Evolutionary conservation across 2,329 filamentous ascomycete species (phyloP), one percentile per base, ranked within the genome.

Genomic region (Xylogone sp.): DNA sequence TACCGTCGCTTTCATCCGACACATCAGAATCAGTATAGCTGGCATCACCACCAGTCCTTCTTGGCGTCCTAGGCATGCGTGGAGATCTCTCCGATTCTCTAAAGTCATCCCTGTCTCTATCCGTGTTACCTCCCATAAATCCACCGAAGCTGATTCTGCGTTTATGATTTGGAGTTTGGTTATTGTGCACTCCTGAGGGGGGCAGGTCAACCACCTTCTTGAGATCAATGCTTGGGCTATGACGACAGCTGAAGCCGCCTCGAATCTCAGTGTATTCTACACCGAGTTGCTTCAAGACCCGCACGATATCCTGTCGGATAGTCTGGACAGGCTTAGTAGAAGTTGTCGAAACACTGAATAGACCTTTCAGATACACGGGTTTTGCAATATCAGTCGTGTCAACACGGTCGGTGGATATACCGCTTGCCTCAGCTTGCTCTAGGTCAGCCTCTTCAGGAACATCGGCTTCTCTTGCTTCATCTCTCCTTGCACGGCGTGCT

Each of bases 331-430:
- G 90, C 66, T 95, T 96, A 65, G 86, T 94, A 52, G 91, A 97
- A 6, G 94, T 99, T 0, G 94, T 99, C 3, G 90, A 95, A 49
- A 97, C 94, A 63, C 93, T 97, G 73, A 99, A 97, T 18, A 99
- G 78, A 3, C 94, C 94, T 70, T 97, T 99, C 52, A 99, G 81
- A 68, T 88, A 97, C 2, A 97, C 94, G 0, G 94, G 94, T 68
- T 96, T 97, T 49, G 93, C 86, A 54, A 93, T 82, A 59, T 95
- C 90, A 4, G 87, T 84, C 59, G 82, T 84, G 55, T 83, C 79
- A 9, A 86, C 68, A 21, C 80, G 73, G 42, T 86, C 83, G 2
- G 78, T 82, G 8, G 83, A 86, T 22, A 77, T 69, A 3, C 81
- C 80, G 53, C 81, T 84, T 29, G 75, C 75, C 52, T 83, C 79